phyloP scores from a whole-genome alignment of 2,329 filamentous ascomycete species.

The Xylariaceae sp. region DNA sequence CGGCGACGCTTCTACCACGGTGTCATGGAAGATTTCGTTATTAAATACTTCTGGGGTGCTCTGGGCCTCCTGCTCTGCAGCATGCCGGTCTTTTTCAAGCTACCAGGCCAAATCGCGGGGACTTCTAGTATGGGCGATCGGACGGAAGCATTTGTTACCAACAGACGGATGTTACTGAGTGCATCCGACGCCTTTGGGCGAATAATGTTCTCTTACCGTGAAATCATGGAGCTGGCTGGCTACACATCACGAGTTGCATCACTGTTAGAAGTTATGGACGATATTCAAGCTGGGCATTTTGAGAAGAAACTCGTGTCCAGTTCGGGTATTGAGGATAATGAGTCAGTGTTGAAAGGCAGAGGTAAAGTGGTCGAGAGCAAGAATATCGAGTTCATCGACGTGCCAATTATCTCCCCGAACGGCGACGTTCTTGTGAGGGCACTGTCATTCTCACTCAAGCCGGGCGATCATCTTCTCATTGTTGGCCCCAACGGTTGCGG shows the following conservation, averaged over 20 bases:
- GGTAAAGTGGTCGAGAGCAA: slow-evolving; percentile 79
- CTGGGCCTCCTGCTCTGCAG: slow-evolving; percentile 89
- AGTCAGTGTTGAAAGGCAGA: slow-evolving; percentile 78
- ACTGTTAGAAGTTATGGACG: slow-evolving; percentile 90
- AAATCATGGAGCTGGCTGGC: slow-evolving; percentile 92
- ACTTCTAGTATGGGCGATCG: slow-evolving; percentile 68
- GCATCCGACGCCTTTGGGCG: slow-evolving; percentile 95
- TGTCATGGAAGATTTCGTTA: slow-evolving; percentile 99
- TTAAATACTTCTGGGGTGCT: slow-evolving; percentile 99
- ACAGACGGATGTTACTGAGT: slow-evolving; percentile 85
- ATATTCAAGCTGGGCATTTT: slow-evolving; percentile 86
- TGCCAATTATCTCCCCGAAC: slow-evolving; percentile 96
- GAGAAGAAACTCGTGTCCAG: slow-evolving; percentile 96
- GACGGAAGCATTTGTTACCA: slow-evolving; percentile 85
- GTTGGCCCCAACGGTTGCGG: slow-evolving; percentile 97
- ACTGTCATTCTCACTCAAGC: slow-evolving; percentile 83
- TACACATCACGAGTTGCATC: slow-evolving; percentile 92
- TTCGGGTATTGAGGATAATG: slow-evolving; percentile 78
- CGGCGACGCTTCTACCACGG: slow-evolving; percentile 91
- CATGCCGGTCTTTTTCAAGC: slow-evolving; percentile 92
- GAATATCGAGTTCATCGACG: slow-evolving; percentile 44
- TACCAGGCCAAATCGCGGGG: slow-evolving; percentile 67
- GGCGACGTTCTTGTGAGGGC: slow-evolving; percentile 87
- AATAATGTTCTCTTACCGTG: slow-evolving; percentile 97
- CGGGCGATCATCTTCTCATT: slow-evolving; percentile 89